Evolutionary conservation across 345 rosid species (phyloP), one percentile per base, ranked within the genome.

Genomic region (Cardamine chenopodiifolia): DNA sequence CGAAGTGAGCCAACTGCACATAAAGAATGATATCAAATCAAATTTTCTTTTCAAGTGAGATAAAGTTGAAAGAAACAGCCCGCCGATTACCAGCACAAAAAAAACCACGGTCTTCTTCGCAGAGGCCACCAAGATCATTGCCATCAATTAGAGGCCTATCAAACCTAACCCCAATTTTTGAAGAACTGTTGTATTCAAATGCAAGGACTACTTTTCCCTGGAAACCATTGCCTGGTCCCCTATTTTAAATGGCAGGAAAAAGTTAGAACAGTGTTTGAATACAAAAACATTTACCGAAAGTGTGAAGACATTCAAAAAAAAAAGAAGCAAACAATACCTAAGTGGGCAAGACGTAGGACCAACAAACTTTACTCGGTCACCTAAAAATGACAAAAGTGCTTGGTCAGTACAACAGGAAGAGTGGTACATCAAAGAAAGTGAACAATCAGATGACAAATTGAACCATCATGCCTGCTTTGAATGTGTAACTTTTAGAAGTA

Each of bases 81-180:
- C 48, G 66, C n/a, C 6, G 14, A 66, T 65, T 82, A 96, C 99
- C 96, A 70, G 89, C 65, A 87, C 98, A 96, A 68, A 92, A 96
- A 76, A 92, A 96, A 22, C 99, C 98, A 56, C 79, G 94, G 62
- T 86, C 96, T 73, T 83, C 92, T 80, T 96, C 97, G 76, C 99
- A 96, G 57, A 54, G 87, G 52, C 97, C 99, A 68, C 98, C 99
- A 64, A 96, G 96, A 81, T 89, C 90, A 72, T 83, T 92, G 87
- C 99, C 99, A 76, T 90, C 97, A 10, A 82, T 86, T 44, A 96
- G 84, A 56, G 91, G 66, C 75, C 66, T 90, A 83, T 96, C 99
- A 73, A 96, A 96, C 79, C 98, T 92, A 68, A 96, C 91, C 47
- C 99, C 98, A 70, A 96, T 74, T 78, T 96, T 96, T 35, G 98